Evolutionary conservation across 345 rosid species (phyloP).

Genomic region (Erysimum cheiranthoides): DNA sequence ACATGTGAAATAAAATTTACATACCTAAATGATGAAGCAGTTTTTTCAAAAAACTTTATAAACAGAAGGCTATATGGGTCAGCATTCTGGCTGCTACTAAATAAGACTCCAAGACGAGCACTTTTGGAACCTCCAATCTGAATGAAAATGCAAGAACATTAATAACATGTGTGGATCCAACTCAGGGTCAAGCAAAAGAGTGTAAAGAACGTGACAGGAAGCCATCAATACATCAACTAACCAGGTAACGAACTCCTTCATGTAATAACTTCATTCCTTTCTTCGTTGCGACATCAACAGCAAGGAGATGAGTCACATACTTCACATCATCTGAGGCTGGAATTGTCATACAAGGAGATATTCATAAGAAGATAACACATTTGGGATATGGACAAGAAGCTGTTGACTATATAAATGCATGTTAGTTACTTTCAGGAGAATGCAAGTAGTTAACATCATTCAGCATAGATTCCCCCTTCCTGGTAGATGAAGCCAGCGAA

Average conservation of each 20-base stretch:
- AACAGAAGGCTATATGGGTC: slow-evolving; percentile 66
- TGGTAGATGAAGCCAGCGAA: slow-evolving; percentile 68
- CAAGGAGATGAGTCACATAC: slow-evolving; percentile 95
- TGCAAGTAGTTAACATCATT: slow-evolving; percentile 81
- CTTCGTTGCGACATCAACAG: slow-evolving; percentile 74
- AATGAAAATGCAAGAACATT: slow-evolving; percentile 45
- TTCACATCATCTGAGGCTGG: slow-evolving; percentile 87
- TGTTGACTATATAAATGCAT: slow-evolving; percentile 30
- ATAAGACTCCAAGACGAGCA: slow-evolving; percentile 86
- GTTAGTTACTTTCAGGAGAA: slow-evolving; percentile 79
- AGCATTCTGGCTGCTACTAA: slow-evolving; percentile 59
- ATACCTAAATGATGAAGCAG: slow-evolving; percentile 79
- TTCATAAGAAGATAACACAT: slow-evolving; percentile 32
- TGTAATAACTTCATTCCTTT: slow-evolving; percentile 82
- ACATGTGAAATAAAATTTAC: slow-evolving; percentile 40
- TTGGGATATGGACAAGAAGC: slow-evolving; percentile 23
- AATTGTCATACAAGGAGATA: slow-evolving; percentile 41
- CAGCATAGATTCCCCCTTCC: slow-evolving; percentile 62
- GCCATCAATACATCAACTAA: slow-evolving; percentile 42
- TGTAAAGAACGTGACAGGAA: slow-evolving; percentile 28
- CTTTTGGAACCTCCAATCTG: slow-evolving; percentile 83
- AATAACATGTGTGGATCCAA: slow-evolving; percentile 31
- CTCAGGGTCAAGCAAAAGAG: slow-evolving; percentile 4
- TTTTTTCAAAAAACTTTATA: slow-evolving; percentile 67
- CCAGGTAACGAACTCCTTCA: slow-evolving; percentile 92